Conservation (phyloP, 2,329 filamentous ascomycete species). For the Microcyclospora tardicrescens region DNA sequence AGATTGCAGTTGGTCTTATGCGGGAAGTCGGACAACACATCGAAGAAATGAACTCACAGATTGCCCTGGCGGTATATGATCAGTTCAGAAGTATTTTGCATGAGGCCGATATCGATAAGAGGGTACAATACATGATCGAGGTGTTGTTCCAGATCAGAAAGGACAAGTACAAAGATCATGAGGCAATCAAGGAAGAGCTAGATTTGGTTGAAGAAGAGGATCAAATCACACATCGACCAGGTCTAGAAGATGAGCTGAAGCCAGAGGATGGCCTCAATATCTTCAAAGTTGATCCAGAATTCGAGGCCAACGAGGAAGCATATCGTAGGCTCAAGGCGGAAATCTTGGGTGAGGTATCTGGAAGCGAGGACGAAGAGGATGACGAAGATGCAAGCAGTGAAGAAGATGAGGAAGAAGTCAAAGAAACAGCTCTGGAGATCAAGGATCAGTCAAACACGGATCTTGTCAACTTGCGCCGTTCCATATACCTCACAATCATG, state of each 20-base stretch:
- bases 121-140: conserved; percentile 99
- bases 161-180: conserved; percentile 93
- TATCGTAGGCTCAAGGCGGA: conserved; percentile 87
- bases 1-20: conserved; percentile 89
- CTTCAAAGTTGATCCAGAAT: conserved; percentile 86
- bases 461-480: conserved; percentile 80
- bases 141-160: conserved; percentile 93
- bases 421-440: conserved; percentile 75
- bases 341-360: conserved; percentile 68
- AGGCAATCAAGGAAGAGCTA: conserved; percentile 77
- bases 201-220: conserved; percentile 96
- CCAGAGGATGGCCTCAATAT: conserved; percentile 82
- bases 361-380: conserved; percentile 69
- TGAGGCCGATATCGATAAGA: conserved; percentile 92
- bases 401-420: conserved; percentile 40
- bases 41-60: conserved; percentile 85
- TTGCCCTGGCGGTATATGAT: conserved; percentile 83
- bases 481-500: conserved; percentile 96
- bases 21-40: conserved; percentile 87
- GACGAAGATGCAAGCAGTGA: conserved; percentile 56
- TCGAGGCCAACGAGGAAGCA: conserved; percentile 78
- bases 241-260: conserved; percentile 71
- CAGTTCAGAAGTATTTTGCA: conserved; percentile 92
- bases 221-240: conserved; percentile 81
- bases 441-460: conserved; percentile 97